Evolutionary conservation across 352 stramenopile genomes (phyloP), one percentile per base, ranked within the genome.

Genomic region (Phytophthora agathidicida): DNA sequence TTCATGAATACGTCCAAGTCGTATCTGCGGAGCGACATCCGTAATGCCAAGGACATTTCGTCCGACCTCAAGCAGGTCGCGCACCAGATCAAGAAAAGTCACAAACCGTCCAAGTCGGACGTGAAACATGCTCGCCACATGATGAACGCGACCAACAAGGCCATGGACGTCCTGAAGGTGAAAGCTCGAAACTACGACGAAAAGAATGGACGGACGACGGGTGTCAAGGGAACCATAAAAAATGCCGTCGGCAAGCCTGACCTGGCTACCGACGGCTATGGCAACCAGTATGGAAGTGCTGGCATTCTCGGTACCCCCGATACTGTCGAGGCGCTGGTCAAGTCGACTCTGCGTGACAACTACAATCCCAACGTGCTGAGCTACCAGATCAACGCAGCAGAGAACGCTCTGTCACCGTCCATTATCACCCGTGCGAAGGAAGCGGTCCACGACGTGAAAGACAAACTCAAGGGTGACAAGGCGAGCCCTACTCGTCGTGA

Each of bases 291-390:
- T 14, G 27, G 7, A 4, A n/a, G 38, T 13, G 30, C 28, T 22
- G 51, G 43, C 35, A 26, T 46, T 24, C 14, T 67, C 3, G 19
- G 31, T 3, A 59, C 26, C 16, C 33, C 38, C 22, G 60, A 65
- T 33, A 65, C 54, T 7, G 60, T 56, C 7, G 60, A 70, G 38
- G 37, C 36, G 22, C 10, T 70, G 22, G 60, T 65, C 11, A 65
- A 60, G 35, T 37, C 23, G 26, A 70, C 60, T 0, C 10, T 65
- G 11, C 41, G 28, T 17, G 35, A 65, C 23, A 56, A 60, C 23
- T 56, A 65, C 23, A 65, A 60, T n/a, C 30, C 60, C 26, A 61
- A 60, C 20, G 60, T 47, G 8, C 33, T 70, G 39, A 70, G n/a
- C 46, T 56, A 48, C 45, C 60, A 70, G 41, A 60, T 65, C 26